phyloP scores from a whole-genome alignment of 2,329 filamentous ascomycete species.

The Parastagonospora nodorum region DNA sequence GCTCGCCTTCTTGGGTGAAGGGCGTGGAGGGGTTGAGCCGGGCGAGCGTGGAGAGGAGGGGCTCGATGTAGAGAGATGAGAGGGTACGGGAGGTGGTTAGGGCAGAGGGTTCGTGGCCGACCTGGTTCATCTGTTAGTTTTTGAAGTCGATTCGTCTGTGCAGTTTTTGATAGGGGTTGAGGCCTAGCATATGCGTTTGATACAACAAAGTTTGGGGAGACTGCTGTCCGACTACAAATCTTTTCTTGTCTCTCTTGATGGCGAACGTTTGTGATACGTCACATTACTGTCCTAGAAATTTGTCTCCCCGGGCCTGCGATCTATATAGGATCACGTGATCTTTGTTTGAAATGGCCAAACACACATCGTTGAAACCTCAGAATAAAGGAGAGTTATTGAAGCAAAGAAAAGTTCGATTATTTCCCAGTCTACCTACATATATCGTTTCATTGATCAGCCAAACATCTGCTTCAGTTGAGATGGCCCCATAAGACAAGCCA shows the following conservation, averaged over 20 bases:
- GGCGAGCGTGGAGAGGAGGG: constrained; percentile 61
- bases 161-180: too few relatives aligned
- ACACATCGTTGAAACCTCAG: too few relatives aligned
- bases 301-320: too few relatives aligned
- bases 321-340: background rate
- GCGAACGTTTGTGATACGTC: too few relatives aligned
- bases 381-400: too few relatives aligned
- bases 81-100: constrained; percentile 60
- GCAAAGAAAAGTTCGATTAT: background rate
- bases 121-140: constrained; percentile 40
- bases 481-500: constrained; percentile 62
- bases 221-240: too few relatives aligned
- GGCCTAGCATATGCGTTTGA: too few relatives aligned
- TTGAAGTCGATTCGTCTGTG: too few relatives aligned
- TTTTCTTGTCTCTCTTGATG: too few relatives aligned
- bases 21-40: constrained; percentile 60
- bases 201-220: too few relatives aligned
- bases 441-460: constrained; percentile 63
- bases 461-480: constrained; percentile 65
- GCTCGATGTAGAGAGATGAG: constrained; percentile 63
- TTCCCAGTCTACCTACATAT: constrained; percentile 48
- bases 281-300: too few relatives aligned
- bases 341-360: too few relatives aligned
- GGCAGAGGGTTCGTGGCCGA: constrained; percentile 61
- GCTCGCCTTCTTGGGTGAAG: constrained; percentile 54